Conservation (phyloP, 1,139 yeast species). For the Nakaseomyces uthaithaninus region DNA sequence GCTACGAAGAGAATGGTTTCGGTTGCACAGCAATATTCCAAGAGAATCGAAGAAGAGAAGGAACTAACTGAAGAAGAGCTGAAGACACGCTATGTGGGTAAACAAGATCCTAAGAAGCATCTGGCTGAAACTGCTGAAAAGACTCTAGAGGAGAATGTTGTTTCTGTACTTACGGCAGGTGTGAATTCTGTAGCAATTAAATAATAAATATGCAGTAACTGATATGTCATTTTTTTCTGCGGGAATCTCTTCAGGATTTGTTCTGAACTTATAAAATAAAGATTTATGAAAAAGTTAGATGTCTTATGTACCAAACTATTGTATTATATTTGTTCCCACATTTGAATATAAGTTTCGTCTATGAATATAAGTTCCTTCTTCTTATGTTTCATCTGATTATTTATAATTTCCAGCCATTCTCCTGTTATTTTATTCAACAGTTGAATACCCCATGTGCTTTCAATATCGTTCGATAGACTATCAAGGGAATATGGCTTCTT, state of each 20-base stretch:
- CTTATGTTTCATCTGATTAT: conserved; percentile 40
- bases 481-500: conserved; percentile 10
- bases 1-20: conserved; percentile 76
- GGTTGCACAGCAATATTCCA: conserved; percentile 84
- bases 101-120: conserved; percentile 98
- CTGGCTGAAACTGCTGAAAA: conserved; percentile 80
- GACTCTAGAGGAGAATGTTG: conserved; percentile 82
- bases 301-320: no score
- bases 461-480: conserved; percentile 25
- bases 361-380: conserved; percentile 56
- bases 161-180: conserved; percentile 77
- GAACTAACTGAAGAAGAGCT: conserved; percentile 81
- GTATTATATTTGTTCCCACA: no score
- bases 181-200: conserved; percentile 80
- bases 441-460: conserved; percentile 46
- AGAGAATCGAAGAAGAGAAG: conserved; percentile 87
- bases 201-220: no score
- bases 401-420: conserved; percentile 53
- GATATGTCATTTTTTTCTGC: no score
- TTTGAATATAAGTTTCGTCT: conserved; percentile 55
- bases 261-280: background rate
- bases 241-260: background rate
- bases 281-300: background rate
- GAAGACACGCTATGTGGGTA: conserved; percentile 94
- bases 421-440: conserved; percentile 37